Evolutionary conservation across 306 rosid genomes (phyloP).

Genomic region (Casuarina equisetifolia): DNA sequence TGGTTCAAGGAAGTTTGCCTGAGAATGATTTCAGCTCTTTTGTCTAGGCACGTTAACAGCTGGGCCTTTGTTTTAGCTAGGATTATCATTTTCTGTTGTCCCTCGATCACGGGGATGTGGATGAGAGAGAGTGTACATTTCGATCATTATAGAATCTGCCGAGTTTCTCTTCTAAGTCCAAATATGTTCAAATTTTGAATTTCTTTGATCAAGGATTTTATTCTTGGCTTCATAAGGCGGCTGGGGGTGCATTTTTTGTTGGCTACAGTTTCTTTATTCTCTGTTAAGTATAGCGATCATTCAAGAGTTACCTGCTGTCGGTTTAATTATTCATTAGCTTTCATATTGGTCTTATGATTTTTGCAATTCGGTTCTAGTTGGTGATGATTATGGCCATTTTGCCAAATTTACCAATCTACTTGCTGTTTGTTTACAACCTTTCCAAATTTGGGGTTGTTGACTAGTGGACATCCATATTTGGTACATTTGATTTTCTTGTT

Average conservation of each 20-base stretch:
- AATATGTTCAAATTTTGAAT: neutral
- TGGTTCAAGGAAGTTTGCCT: neutral
- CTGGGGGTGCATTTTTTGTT: constrained; percentile 5
- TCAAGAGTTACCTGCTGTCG: neutral
- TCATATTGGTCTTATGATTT: neutral
- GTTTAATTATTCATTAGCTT: neutral
- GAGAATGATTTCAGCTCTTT: neutral
- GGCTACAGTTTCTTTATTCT: neutral
- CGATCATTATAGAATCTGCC: neutral
- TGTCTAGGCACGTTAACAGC: neutral
- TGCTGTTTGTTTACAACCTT: too few relatives aligned
- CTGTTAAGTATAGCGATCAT: neutral
- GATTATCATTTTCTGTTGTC: neutral
- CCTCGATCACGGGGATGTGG: neutral
- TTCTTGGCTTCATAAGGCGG: neutral
- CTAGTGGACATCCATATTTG: neutral
- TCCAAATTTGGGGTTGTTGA: neutral
- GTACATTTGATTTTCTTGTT: too few relatives aligned
- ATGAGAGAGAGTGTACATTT: neutral
- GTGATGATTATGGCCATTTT: neutral
- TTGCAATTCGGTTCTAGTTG: neutral
- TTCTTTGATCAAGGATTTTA: neutral
- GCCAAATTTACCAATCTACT: too few relatives aligned
- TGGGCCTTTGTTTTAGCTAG: neutral
- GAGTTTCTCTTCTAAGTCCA: neutral